These are phyloP conservation scores for Colletotrichum horii DNA, from an alignment of 2,329 filamentous ascomycete genomes.

Conservation along the genomic window DNA sequence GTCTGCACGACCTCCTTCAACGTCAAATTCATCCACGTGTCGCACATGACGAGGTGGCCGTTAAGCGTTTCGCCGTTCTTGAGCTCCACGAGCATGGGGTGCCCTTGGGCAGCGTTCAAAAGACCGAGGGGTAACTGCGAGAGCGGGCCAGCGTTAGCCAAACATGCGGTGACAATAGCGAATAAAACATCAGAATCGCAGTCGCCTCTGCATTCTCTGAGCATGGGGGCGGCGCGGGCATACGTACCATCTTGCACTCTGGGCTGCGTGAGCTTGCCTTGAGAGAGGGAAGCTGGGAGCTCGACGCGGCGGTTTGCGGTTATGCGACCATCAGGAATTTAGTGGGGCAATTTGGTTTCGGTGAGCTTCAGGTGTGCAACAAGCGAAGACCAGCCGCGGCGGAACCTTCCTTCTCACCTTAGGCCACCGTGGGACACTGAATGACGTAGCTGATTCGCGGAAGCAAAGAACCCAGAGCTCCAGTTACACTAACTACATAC, in stretches of 20 bases:
- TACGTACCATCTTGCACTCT: constrained; percentile 14
- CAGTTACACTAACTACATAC: too few species aligned
- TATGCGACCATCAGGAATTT: constrained; percentile 10
- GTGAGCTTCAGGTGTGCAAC: constrained; percentile 9
- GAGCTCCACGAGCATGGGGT: constrained; percentile 96
- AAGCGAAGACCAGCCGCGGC: neutral
- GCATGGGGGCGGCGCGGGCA: neutral
- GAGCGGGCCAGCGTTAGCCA: neutral
- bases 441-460: neutral
- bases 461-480: neutral
- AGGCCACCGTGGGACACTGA: neutral
- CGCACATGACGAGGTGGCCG: constrained; percentile 93
- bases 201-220: neutral
- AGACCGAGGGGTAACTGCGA: constrained; percentile 75
- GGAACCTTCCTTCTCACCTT: neutral
- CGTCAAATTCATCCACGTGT: constrained; percentile 99
- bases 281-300: constrained; percentile 4
- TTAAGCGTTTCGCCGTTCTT: constrained; percentile 98
- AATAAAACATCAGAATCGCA: neutral
- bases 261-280: constrained; percentile 18
- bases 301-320: constrained; percentile 8
- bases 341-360: neutral
- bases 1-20: constrained; percentile 97
- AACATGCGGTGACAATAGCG: neutral
- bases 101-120: constrained; percentile 93